Evolutionary conservation across 2,329 filamentous ascomycete genomes (phyloP).

Genomic region (Aspergillus sp.): DNA sequence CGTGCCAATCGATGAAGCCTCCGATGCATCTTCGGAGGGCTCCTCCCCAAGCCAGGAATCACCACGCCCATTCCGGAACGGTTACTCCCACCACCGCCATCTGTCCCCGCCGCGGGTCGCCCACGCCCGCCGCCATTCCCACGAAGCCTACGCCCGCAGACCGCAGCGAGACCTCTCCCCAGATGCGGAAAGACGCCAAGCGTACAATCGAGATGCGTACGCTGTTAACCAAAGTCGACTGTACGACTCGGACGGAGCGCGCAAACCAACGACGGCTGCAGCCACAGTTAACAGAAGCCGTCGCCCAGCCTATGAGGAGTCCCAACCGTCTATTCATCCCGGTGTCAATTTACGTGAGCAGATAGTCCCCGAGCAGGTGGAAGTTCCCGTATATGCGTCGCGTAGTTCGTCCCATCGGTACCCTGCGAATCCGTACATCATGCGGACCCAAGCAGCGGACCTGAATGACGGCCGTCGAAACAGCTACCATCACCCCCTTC

Average conservation of each 20-base stretch:
- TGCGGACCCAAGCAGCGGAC: background rate
- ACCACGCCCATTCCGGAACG: constrained; percentile 14
- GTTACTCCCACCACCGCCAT: constrained; percentile 13
- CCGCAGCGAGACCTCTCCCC: constrained; percentile 29
- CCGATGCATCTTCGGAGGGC: constrained; percentile 30
- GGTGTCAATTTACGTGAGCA: too few relatives aligned
- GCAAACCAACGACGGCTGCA: background rate
- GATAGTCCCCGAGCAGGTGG: too few relatives aligned
- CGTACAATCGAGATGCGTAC: constrained; percentile 10
- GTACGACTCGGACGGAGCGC: constrained; percentile 20
- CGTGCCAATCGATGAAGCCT: constrained; percentile 19
- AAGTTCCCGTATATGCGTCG: too few relatives aligned
- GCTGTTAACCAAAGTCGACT: constrained; percentile 6
- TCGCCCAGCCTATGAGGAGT: too few relatives aligned
- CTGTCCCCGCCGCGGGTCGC: constrained; percentile 25
- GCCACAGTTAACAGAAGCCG: too few relatives aligned
- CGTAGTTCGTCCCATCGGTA: background rate
- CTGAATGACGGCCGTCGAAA: background rate
- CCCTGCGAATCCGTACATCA: background rate
- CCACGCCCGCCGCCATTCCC: constrained; percentile 33
- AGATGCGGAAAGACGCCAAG: constrained; percentile 11
- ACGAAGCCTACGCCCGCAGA: constrained; percentile 33
- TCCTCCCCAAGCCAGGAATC: constrained; percentile 3
- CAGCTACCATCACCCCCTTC: background rate
- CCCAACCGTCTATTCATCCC: too few relatives aligned